A percentile compares a stretch with the other conserved stretches of the same genome.
Evolutionary conservation across 2,329 filamentous ascomycete genomes (phyloP).

Genomic region (Elsinoe necatrix): DNA sequence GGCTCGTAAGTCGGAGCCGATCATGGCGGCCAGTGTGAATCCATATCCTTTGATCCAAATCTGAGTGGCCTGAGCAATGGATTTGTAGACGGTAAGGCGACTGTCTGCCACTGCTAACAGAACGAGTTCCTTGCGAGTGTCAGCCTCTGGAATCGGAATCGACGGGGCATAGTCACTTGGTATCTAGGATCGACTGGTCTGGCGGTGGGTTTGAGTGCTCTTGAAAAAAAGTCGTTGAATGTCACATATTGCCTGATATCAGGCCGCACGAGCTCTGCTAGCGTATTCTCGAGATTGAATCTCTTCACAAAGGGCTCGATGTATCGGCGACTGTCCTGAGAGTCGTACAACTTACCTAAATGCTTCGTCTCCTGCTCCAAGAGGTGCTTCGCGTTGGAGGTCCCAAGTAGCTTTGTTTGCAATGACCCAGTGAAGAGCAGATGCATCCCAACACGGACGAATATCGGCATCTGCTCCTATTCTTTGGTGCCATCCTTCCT

Average conservation of each 20-base stretch:
- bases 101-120: conserved; percentile 33
- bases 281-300: conserved; percentile 29
- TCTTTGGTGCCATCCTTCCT: conserved; percentile 33
- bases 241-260: conserved; percentile 33
- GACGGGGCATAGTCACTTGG: no score
- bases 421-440: conserved; percentile 36
- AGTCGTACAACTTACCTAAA: conserved; percentile 36
- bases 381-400: conserved; percentile 27
- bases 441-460: conserved; percentile 38
- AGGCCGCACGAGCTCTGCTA: conserved; percentile 31
- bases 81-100: conserved; percentile 32
- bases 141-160: neutral
- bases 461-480: conserved; percentile 37
- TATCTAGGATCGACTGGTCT: conserved; percentile 25
- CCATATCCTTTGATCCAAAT: conserved; percentile 38
- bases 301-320: conserved; percentile 36
- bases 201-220: conserved; percentile 31
- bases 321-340: conserved; percentile 29
- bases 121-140: conserved; percentile 19
- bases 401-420: conserved; percentile 33
- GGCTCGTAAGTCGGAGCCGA: conserved; percentile 26
- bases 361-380: conserved; percentile 33
- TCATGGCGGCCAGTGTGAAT: conserved; percentile 31
- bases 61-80: conserved; percentile 32
- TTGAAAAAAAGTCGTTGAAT: conserved; percentile 39